Evolutionary conservation across 176 grass and related monocot species (phyloP), one percentile per base, ranked within the genome.

Genomic region (Carex scoparia): DNA sequence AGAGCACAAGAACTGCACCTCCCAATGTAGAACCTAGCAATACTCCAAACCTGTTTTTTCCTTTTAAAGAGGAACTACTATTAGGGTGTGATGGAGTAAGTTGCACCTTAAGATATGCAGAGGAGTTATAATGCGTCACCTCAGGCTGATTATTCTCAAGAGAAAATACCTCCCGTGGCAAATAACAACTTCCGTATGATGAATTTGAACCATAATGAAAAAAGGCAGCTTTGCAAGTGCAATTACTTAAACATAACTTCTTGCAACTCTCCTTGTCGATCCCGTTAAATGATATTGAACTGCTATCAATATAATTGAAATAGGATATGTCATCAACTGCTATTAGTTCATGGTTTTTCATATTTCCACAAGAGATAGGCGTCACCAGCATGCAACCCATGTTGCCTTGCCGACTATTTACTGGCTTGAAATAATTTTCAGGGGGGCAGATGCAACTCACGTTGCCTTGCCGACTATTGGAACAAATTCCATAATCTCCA

Each of bases 191-290:
- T 49, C 85, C 76, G 2, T 69, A 1, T 46, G 76, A 87, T 82
- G 86, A 10, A 83, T 82, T 83, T 6, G 8, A 44, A 49, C 40
- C 37, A 37, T 70, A 82, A 16, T 40, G 71, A 65, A 91, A 94
- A 32, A 94, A 16, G 12, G 92, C 92, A 49, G 85, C 92, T 64
- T 91, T 94, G 82, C 92, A 94, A 33, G 89, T 87, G 87, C 87
- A 94, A 53, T 85, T 89, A 10, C 10, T 11, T 79, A 89, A 87
- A 73, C 89, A 94, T 0, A 38, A 69, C 9, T 61, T 9, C 89
- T 80, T 91, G 72, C 92, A 94, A 4, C 37, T 89, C 65, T 87
- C 89, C 49, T 89, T 71, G 9, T 77, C 82, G 33, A 31, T 35
- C 1, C 33, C 3, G 18, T 0, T 5, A 46, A 46, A 71, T 19